Evolutionary conservation across 208 protist species (phyloP), one percentile per base, ranked within the genome.

Genomic region (Phytomonas sp.): DNA sequence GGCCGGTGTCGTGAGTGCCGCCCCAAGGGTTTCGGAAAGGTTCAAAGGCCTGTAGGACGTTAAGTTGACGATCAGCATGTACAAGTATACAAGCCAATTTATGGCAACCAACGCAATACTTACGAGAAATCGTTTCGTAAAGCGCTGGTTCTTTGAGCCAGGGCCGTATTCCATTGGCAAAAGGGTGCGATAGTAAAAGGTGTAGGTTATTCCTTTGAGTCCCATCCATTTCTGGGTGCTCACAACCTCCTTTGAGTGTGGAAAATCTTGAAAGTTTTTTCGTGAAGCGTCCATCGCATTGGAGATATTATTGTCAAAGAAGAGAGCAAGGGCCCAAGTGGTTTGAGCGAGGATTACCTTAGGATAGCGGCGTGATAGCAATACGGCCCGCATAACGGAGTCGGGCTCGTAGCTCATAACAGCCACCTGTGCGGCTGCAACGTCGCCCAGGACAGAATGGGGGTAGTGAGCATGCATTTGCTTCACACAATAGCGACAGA

Each of bases 211-310:
- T 20, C 32, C 29, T 32, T 64, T 37, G 60, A 37, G 60, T 26
- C 32, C 31, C 60, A 37, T 37, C 29, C 60, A 37, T 26, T 32
- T 64, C 20, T 64, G 78, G 2, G 85, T 61, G n/a, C 31, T 34
- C 33, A 87, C 76, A 4, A 88, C 76, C 26, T 82, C 78, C 60
- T 36, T 51, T 15, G 81, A 79, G 71, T 91, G 85, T 3, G 89
- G 85, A 65, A 94, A 94, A 28, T 79, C 75, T 70, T 94, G 84
- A 65, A 90, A 51, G 70, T 81, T 87, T 33, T 84, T 90, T 31
- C 74, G 68, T 5, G 83, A 81, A 26, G 74, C 74, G 66, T 91
- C 83, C 1, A 87, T 81, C 23, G 89, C 89, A 62, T 94, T 84
- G 9, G 84, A 81, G 23, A 92, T 79, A 70, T 83, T 82, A 66